Evolutionary conservation across 2,329 filamentous ascomycete species (phyloP).

Genomic region (Leptographium wingfieldii): DNA sequence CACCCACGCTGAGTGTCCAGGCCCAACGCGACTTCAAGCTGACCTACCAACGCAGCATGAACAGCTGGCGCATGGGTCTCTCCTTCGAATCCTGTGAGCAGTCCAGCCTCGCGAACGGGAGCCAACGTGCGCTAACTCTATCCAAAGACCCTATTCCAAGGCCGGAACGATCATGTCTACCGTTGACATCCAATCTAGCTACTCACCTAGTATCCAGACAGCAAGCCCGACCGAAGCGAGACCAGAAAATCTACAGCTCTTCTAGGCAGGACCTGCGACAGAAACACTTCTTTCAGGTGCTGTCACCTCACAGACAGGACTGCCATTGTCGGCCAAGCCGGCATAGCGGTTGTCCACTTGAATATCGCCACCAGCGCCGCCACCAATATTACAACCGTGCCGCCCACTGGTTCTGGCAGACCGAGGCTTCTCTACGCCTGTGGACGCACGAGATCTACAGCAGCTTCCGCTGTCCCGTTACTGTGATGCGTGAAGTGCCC

Average conservation of each 20-base stretch:
- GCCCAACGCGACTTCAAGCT: constrained; percentile 14
- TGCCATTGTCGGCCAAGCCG: constrained; percentile 7
- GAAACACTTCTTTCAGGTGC: constrained; percentile 11
- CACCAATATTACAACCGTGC: constrained; percentile 13
- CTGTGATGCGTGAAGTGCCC: constrained; percentile 15
- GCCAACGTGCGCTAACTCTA: not conserved
- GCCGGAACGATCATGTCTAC: not conserved
- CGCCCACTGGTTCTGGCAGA: constrained; percentile 16
- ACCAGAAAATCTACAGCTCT: not conserved
- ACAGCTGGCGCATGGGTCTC: constrained; percentile 15
- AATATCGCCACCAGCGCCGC: not conserved
- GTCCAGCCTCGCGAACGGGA: not conserved
- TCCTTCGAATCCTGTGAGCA: constrained; percentile 12
- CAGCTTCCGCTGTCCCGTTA: constrained; percentile 12
- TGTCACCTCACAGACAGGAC: constrained; percentile 5
- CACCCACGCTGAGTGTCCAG: constrained; percentile 13
- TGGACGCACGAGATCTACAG: constrained; percentile 18
- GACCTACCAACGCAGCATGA: constrained; percentile 14
- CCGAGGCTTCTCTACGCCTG: constrained; percentile 15
- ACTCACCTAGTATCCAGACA: not conserved
- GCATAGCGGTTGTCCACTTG: not conserved
- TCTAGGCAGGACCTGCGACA: not conserved
- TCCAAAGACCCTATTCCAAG: not conserved
- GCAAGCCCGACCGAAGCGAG: not conserved
- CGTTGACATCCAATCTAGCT: not conserved